Percentiles rank a stretch among this genome's conserved stretches.
phyloP scores from a whole-genome alignment of 176 grass and related monocot genomes.

The Musa acuminata region DNA sequence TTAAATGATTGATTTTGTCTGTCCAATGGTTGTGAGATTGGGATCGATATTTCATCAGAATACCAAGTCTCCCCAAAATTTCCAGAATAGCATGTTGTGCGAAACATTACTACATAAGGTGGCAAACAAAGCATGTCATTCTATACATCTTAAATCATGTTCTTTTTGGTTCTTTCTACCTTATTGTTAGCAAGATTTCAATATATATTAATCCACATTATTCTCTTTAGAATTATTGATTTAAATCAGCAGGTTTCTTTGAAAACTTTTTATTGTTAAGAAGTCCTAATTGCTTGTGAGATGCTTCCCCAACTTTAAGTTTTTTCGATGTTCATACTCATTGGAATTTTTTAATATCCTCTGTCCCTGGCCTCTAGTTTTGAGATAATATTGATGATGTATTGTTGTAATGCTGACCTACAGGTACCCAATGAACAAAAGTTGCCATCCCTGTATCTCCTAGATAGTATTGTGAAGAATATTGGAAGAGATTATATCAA shows the following conservation, averaged over 20 bases:
- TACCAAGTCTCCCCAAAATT: background rate
- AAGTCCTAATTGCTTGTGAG: background rate
- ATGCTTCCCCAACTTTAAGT: background rate
- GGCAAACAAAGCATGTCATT: too few species aligned
- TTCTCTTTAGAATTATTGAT: too few species aligned
- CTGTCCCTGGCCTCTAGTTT: too few species aligned
- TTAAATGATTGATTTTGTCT: too few species aligned
- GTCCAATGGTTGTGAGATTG: background rate
- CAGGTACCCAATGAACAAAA: slow-evolving; percentile 93
- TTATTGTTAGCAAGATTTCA: too few species aligned
- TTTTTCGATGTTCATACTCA: background rate
- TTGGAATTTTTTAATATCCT: background rate
- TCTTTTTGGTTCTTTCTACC: too few species aligned
- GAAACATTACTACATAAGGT: too few species aligned
- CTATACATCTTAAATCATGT: too few species aligned
- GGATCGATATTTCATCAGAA: background rate
- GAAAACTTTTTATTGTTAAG: background rate
- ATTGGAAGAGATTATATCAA: slow-evolving; percentile 94
- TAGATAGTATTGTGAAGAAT: slow-evolving; percentile 99
- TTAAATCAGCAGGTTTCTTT: too few species aligned
- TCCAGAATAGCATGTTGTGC: too few species aligned
- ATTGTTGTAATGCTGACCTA: slow-evolving; percentile 7
- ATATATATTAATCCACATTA: too few species aligned
- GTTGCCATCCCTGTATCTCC: slow-evolving; percentile 84
- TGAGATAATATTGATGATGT: background rate